Base-by-base conservation (phyloP, 208 protist genomes). In the Acanthamoeba healyi region DNA sequence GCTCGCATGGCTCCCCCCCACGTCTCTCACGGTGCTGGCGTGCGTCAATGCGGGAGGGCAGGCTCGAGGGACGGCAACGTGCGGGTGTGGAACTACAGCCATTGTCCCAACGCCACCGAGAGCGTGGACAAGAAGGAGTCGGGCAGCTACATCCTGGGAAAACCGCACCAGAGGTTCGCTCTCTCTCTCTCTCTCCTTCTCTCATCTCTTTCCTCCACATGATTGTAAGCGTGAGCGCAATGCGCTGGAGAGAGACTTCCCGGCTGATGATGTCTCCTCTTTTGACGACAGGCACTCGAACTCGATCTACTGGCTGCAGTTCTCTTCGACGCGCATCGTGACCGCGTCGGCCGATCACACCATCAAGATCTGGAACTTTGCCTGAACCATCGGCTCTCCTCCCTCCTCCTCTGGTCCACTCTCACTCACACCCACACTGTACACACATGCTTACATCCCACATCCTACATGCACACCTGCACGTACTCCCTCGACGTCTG, bases 331-430 rank as follows among this genome's bases (percentile, higher is more conserved):
- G 17, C 44, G 81, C 32, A 88, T 88, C 6, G 40, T 88, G 17
- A 88, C 81, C 24, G 81, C 81, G 4, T 88, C 81, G 7, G 81
- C 81, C 1, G 81, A 88, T 22, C 81, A 88, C 44, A 88, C 81
- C 81, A 88, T 88, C 81, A 88, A 88, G 44, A 65, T 88, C 5
- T 88, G 81, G 81, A 88, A 88, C 81, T 88, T 61, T 63, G 44
- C 44, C 34, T 88, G 65, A 17, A 74, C 61, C 44, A n/a, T n/a
- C n/a, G n/a, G n/a, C n/a, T n/a, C n/a, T n/a, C n/a, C n/a, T n/a
- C n/a, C n/a, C n/a, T n/a, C n/a, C n/a, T n/a, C n/a, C n/a, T n/a
- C n/a, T n/a, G n/a, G n/a, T n/a, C n/a, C n/a, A n/a, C n/a, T n/a
- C n/a, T n/a, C n/a, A n/a, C n/a, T n/a, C n/a, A n/a, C n/a, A n/a